Evolutionary conservation across 179 eudicot genomes (phyloP).

Genomic region (Silene coronaria): DNA sequence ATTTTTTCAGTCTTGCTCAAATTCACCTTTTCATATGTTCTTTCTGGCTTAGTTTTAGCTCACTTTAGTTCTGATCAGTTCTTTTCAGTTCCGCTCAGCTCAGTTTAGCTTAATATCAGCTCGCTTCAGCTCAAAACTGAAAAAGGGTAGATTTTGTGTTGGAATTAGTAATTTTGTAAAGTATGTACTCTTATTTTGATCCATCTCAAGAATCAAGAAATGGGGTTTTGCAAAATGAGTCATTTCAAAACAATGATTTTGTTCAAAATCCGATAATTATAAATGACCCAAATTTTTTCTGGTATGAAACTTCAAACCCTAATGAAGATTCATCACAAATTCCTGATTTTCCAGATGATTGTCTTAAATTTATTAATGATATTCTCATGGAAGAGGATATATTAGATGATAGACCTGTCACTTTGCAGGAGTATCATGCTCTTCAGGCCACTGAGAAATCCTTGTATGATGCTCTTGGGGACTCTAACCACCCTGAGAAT

Average conservation of each 20-base stretch:
- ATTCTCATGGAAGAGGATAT: constrained; percentile 56
- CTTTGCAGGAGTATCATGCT: constrained; percentile 33
- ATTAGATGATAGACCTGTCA: constrained; percentile 24
- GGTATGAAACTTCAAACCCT: constrained; percentile 11
- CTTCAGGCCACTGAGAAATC: constrained; percentile 52
- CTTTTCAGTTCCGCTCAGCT: too few species aligned
- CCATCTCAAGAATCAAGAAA: constrained; percentile 9
- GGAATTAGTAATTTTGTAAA: background rate
- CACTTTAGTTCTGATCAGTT: too few species aligned
- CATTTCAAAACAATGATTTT: constrained; percentile 10
- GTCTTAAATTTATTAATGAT: constrained; percentile 39
- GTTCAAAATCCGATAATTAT: constrained; percentile 15
- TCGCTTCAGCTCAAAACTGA: too few species aligned
- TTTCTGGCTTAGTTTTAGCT: background rate
- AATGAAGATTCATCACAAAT: constrained; percentile 22
- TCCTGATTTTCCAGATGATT: constrained; percentile 40
- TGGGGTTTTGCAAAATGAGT: constrained; percentile 14
- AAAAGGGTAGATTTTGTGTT: background rate
- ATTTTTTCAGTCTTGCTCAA: background rate
- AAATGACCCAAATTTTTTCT: constrained; percentile 10
- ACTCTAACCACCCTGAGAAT: constrained; percentile 14
- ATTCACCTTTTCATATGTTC: background rate
- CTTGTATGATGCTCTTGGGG: constrained; percentile 40
- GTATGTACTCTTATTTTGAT: constrained; percentile 19
- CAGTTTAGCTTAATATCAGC: too few species aligned